Evolutionary conservation across 2,329 filamentous ascomycete genomes (phyloP), one percentile per base, ranked within the genome.

Genomic region (Fusarium sp.): DNA sequence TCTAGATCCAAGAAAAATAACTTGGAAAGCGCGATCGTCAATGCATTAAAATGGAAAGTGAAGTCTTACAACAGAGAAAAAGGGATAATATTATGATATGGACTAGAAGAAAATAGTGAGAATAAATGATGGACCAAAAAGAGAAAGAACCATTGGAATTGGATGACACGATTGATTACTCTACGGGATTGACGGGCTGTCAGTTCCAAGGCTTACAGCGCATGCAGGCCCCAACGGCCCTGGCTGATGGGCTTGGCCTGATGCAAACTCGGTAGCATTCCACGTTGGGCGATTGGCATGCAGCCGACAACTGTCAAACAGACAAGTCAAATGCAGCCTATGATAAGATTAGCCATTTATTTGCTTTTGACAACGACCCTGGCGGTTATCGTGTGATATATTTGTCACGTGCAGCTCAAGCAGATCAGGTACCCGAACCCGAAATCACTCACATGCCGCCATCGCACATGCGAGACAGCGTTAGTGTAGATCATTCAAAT

Each of bases 371-470:
- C 22, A 22, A 22, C 4, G 22, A 22, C 22, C 22, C 22, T 22
- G 22, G 22, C 4, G 22, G 22, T 22, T 22, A 22, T 22, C 22
- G 22, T 38, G 13, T 29, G 24, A 43, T 52, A 15, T 8, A 8
- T 8, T 9, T 10, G 22, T 40, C 24, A 25, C 49, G 18, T 53
- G 49, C 49, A 52, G 48, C 7, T 9, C 48, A 25, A 18, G 24
- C 47, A 13, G 30, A 24, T 34, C 55, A 58, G 46, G 32, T 58
- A 58, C 55, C 45, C 55, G 55, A 51, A 58, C 55, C 45, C 55
- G 13, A 51, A 24, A 52, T 20, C 46, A 43, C 27, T 41, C 45
- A 58, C 43, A 49, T 56, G 43, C 30, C 24, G 4, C 30, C 29
- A 56, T 27, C 13, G 13, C 20, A 38, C 22, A 49, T 57, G 54